Evolutionary conservation across 805 yeast genomes (phyloP), one percentile per base, ranked within the genome.

Genomic region (Candida quercuum): DNA sequence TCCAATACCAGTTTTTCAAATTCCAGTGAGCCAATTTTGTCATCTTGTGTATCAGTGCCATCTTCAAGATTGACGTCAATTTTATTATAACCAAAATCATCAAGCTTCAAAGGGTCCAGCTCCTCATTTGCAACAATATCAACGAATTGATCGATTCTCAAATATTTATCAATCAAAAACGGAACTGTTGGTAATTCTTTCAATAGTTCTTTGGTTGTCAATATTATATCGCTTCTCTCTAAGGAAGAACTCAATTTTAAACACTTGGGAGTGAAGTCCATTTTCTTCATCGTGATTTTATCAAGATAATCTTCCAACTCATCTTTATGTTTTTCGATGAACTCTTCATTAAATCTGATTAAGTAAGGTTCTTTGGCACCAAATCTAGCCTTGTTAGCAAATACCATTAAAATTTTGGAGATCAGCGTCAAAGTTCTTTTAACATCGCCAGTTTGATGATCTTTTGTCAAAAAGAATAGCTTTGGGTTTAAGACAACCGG

Each of bases 401-500:
- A 71, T 21, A 84, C 83, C 58, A 89, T 71, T 24, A 91, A 56
- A 6, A 81, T 70, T 54, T 91, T 91, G 9, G 97, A 87, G 5
- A 89, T 67, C 17, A 89, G 60, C 0, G 95, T 87, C 32, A 91
- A 60, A 0, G 95, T 83, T 41, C 95, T 69, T 46, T 87, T 89
- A 2, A 79, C 69, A 10, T 69, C 68, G 2, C 88, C 86, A 8
- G 78, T 70, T 41, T 87, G 86, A 48, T 85, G 91, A 26, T 74
- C 68, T 36, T 74, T 71, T 0, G 86, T 75, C 35, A 93, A 64
- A 42, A 80, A 78, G 57, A 87, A 88, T 34, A 89, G 59, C 51
- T 86, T 87, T 0, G 99, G 99, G 51, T 87, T 89, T 53, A 93
- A 62, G 21, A 91, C 74, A 0, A 96, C 95, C 0, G 99, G 98